phyloP scores from a whole-genome alignment of 306 rosid species.

The Oxytropis ochrocephala region DNA sequence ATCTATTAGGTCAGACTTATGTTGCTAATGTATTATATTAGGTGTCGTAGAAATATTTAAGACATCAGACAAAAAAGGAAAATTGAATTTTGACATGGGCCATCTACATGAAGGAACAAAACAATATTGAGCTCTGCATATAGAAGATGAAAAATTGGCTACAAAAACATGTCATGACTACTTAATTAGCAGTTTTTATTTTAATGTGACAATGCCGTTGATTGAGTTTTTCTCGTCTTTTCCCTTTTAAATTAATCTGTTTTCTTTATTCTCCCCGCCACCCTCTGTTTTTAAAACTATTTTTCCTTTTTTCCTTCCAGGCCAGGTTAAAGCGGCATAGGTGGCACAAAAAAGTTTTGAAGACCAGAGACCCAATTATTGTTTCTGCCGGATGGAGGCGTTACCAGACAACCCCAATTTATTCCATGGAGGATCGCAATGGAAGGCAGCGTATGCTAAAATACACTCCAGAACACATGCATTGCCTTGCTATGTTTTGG shows the following conservation, averaged over 20 bases:
- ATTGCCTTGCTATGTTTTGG: constrained; percentile 90
- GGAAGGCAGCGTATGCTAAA: constrained; percentile 95
- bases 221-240: background rate
- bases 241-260: background rate
- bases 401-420: constrained; percentile 86
- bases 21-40: background rate
- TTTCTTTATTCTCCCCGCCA: background rate
- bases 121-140: background rate
- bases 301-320: constrained; percentile 37
- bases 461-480: constrained; percentile 95
- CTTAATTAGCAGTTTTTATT: background rate
- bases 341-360: constrained; percentile 89
- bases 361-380: constrained; percentile 83
- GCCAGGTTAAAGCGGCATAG: constrained; percentile 85
- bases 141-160: background rate
- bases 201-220: background rate
- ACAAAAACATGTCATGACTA: constrained; percentile 1
- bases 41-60: background rate
- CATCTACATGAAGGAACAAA: background rate
- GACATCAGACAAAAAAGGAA: background rate
- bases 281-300: background rate
- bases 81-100: constrained; percentile 7
- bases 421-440: constrained; percentile 76
- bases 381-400: constrained; percentile 97
- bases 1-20: background rate